Conservation (phyloP, 352 stramenopile species). For the Globisporangium nunn region DNA sequence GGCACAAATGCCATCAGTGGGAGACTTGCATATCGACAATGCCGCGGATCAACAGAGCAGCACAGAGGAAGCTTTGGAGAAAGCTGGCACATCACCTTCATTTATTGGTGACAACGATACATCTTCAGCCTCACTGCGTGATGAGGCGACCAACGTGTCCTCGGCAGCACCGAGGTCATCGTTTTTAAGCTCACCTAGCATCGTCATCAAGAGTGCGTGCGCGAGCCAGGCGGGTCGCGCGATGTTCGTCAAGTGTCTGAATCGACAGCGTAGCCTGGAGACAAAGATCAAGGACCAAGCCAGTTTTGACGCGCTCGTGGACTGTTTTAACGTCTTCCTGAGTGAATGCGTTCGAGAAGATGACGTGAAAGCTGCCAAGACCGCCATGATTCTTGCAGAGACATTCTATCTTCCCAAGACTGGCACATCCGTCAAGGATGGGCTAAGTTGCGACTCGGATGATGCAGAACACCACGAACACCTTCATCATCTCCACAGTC, state of each 20-base stretch:
- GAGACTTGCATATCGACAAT: background rate
- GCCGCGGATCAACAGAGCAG: background rate
- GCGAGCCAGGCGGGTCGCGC: constrained; percentile 31
- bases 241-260: constrained; percentile 77
- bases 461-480: constrained; percentile 5
- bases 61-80: background rate
- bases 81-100: background rate
- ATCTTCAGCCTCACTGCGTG: background rate
- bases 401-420: constrained; percentile 57
- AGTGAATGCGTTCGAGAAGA: constrained; percentile 69
- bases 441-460: background rate
- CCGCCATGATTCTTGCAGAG: constrained; percentile 81
- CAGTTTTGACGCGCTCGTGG: constrained; percentile 55
- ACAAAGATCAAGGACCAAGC: constrained; percentile 54
- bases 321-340: constrained; percentile 69
- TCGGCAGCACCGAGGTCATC: background rate
- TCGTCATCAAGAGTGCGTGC: constrained; percentile 23
- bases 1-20: background rate
- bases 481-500: constrained; percentile 4
- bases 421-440: background rate
- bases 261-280: constrained; percentile 73
- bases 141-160: background rate
- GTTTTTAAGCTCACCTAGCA: background rate
- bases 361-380: constrained; percentile 82
- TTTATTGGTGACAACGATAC: background rate